Evolutionary conservation across 169 alveolate species (phyloP).

Genomic region (Eimeria maxima): DNA sequence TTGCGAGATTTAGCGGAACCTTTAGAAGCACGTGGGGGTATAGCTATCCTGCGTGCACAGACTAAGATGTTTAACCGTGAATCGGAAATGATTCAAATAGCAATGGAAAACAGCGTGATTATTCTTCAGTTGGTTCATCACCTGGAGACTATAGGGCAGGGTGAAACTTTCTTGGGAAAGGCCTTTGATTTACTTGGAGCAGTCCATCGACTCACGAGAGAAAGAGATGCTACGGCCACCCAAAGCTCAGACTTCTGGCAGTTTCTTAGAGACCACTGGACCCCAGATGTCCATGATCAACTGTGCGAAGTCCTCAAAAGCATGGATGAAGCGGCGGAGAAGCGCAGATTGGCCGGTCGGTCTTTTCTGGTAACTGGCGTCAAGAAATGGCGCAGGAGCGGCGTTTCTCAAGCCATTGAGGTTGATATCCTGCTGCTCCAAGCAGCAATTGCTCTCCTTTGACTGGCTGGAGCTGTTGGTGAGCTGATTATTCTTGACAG

Average conservation of each 20-base stretch:
- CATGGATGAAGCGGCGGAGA: not conserved
- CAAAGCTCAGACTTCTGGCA: not conserved
- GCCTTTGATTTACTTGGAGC: not conserved
- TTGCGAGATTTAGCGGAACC: not conserved
- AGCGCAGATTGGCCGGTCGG: not conserved
- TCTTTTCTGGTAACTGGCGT: not conserved
- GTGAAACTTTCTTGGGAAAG: not conserved
- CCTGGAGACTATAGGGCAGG: slow-evolving; percentile 3
- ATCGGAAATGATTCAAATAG: not conserved
- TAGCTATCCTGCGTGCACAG: not conserved
- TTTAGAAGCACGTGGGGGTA: not conserved
- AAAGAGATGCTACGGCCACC: not conserved
- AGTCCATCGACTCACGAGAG: not conserved
- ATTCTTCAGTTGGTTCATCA: not conserved
- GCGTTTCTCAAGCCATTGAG: not conserved
- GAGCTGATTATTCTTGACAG: too few relatives aligned
- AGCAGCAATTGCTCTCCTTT: not conserved
- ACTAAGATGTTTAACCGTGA: not conserved
- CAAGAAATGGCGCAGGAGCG: not conserved
- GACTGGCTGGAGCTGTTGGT: not conserved
- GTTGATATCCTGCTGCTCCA: not conserved
- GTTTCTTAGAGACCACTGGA: not conserved
- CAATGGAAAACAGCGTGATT: not conserved
- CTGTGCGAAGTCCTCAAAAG: not conserved
- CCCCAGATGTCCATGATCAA: not conserved